These are phyloP conservation scores for Pestalotiopsis sp. DNA, from an alignment of 2,329 filamentous ascomycete species.

Conservation along the genomic window DNA sequence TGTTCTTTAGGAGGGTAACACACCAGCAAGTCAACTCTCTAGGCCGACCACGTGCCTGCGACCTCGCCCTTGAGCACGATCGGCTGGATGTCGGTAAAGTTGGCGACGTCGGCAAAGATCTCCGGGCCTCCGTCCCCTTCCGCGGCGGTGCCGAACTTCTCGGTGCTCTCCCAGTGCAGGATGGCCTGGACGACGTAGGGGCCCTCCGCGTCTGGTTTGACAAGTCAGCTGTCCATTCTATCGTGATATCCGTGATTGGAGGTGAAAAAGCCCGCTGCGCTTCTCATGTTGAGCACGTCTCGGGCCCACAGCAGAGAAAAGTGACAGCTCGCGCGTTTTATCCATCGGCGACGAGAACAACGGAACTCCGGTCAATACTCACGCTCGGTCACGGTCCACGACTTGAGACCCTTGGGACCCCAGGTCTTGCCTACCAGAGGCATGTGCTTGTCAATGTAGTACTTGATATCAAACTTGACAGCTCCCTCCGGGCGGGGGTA, in stretches of 20 bases:
- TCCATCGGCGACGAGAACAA: not conserved
- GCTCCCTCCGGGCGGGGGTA: constrained; percentile 40
- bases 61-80: constrained; percentile 1
- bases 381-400: constrained; percentile 33
- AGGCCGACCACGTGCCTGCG: constrained; percentile 3
- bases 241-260: too few relatives aligned
- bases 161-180: constrained; percentile 32
- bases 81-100: constrained; percentile 10
- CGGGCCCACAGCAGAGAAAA: not conserved
- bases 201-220: constrained; percentile 21
- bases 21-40: not conserved
- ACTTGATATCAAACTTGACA: constrained; percentile 35
- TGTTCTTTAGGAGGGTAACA: not conserved
- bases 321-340: not conserved
- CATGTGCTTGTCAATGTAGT: constrained; percentile 52
- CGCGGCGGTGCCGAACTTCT: constrained; percentile 23
- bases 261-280: too few relatives aligned
- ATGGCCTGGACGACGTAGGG: constrained; percentile 30
- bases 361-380: not conserved
- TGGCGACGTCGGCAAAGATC: constrained; percentile 5
- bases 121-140: constrained; percentile 14
- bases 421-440: constrained; percentile 43
- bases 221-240: too few relatives aligned
- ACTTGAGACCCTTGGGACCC: constrained; percentile 40
- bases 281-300: not conserved